These are phyloP conservation scores for Backusella liffmaniae DNA, from an alignment of 192 early-diverging fungal genomes.

Conservation along the genomic window DNA sequence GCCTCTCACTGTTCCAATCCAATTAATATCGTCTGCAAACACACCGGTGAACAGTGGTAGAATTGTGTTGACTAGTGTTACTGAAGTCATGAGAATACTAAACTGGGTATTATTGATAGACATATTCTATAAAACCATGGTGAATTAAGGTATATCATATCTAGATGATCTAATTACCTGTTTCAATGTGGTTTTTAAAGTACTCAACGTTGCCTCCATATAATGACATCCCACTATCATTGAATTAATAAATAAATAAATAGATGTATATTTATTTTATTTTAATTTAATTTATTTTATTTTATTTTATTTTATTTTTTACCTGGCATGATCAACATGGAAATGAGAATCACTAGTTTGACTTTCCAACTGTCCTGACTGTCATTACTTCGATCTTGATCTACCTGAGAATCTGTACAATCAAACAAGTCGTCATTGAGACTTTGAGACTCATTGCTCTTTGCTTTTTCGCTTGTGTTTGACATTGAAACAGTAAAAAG, in stretches of 20 bases:
- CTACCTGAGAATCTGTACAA: not conserved
- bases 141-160: not conserved
- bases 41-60: conserved; percentile 54
- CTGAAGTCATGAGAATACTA: conserved; percentile 58
- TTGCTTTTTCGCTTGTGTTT: not conserved
- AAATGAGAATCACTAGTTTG: not conserved
- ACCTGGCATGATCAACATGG: conserved; percentile 24
- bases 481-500: conserved; percentile 4
- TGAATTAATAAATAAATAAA: not conserved
- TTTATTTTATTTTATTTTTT: not conserved
- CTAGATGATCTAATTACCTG: not conserved
- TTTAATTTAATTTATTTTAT: no score
- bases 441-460: not conserved
- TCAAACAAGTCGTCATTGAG: not conserved
- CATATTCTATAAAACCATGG: conserved; percentile 39
- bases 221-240: conserved; percentile 18
- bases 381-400: not conserved
- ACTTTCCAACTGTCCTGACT: not conserved
- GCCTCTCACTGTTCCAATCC: conserved; percentile 53
- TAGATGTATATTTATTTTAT: not conserved
- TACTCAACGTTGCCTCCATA: conserved; percentile 22
- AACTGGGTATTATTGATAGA: conserved; percentile 61
- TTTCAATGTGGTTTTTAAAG: conserved; percentile 23
- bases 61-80: conserved; percentile 57
- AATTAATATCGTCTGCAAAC: conserved; percentile 43